Base-by-base conservation (phyloP, 371 early-diverging fungal genomes). In the Rhizopus stolonifer region DNA sequence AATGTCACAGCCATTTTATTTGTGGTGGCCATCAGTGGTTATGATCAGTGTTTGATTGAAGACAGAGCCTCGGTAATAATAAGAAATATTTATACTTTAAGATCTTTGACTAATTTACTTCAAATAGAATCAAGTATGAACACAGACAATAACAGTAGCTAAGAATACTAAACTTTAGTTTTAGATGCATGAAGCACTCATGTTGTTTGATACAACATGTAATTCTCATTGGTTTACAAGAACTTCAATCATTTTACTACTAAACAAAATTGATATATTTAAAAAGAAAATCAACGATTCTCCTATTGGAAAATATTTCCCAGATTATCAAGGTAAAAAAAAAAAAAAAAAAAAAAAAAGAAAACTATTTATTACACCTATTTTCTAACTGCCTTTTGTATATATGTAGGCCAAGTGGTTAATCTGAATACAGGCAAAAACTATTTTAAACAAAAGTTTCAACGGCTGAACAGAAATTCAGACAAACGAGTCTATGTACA, bases 251-350 rank as follows among this genome's bases (percentile, higher is more conserved):
- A 95, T 97, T 56, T 78, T 97, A 42, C 93, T 97, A 70, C 66
- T 97, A 53, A 97, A 97, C 85, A 97, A 97, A 77, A 91, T 95
- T 46, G 98, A 97, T 66, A 81, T 96, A 17, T 94, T 97, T 79
- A 86, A 83, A 61, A 80, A 84, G 47, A 97, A 96, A 72, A 81
- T 97, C 21, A 61, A 76, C 45, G 66, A 72, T 39, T 89, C 92
- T 1, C 89, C 91, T 11, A 78, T 97, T 52, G 72, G 64, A 13
- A 64, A 83, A 42, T 94, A 88, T 68, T 97, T 96, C 72, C 93
- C 98, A 2, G 96, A 96, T 58, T 97, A 85, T 63, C 61, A 64
- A 43, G 89, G 88, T 81, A 73, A 61, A n/a, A n/a, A n/a, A n/a
- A n/a, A n/a, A n/a, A n/a, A n/a, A n/a, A n/a, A n/a, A n/a, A n/a